phyloP scores from a whole-genome alignment of 306 rosid genomes.

The Comarum palustre region DNA sequence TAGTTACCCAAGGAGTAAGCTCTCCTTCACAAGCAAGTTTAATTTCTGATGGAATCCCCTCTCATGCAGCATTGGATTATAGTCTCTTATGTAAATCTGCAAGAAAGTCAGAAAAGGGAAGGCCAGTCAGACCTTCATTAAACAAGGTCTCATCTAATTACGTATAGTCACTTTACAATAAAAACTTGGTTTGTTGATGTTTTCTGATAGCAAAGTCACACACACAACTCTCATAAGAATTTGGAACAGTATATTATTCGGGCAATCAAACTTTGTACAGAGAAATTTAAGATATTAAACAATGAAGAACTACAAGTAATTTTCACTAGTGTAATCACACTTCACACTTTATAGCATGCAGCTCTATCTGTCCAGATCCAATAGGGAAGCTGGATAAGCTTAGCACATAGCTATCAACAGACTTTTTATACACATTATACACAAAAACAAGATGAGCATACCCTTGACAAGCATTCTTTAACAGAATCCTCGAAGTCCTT shows the following conservation, averaged over 20 bases:
- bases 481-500: constrained; percentile 57
- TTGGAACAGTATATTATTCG: background rate
- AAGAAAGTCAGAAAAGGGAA: constrained; percentile 1
- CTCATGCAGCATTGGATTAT: constrained; percentile 70
- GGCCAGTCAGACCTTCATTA: background rate
- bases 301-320: background rate
- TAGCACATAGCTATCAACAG: background rate
- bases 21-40: constrained; percentile 61
- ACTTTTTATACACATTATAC: background rate
- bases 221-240: background rate
- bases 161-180: background rate
- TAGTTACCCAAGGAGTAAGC: constrained; percentile 52
- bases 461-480: constrained; percentile 54
- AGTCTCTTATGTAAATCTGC: constrained; percentile 61
- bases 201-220: background rate
- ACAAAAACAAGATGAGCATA: constrained; percentile 10
- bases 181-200: background rate
- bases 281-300: background rate
- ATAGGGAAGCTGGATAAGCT: background rate
- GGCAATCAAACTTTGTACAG: background rate
- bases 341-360: background rate
- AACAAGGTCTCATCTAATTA: background rate
- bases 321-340: background rate
- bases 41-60: constrained; percentile 74
- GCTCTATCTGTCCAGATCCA: background rate